Evolutionary conservation across 1,284 basidiomycete genomes (phyloP).

Genomic region (Lentinula novae-zelandiae): DNA sequence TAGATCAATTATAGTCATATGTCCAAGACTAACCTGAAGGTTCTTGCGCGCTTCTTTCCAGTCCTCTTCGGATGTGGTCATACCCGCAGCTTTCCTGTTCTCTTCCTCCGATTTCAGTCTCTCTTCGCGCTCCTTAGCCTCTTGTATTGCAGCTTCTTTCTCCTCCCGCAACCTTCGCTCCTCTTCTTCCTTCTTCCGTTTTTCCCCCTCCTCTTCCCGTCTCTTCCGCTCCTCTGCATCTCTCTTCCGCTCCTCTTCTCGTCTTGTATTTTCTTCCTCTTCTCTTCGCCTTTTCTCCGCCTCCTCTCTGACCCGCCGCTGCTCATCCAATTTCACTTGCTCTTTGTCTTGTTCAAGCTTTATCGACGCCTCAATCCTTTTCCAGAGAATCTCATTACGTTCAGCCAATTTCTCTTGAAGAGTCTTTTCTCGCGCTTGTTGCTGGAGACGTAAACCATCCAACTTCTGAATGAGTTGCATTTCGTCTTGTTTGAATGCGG

Average conservation of each 20-base stretch:
- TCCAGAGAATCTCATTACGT: slow-evolving; percentile 51
- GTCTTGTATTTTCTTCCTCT: slow-evolving; percentile 32
- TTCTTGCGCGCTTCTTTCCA: slow-evolving; percentile 63
- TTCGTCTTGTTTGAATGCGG: slow-evolving; percentile 42
- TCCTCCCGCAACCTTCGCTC: slow-evolving; percentile 32
- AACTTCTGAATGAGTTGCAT: slow-evolving; percentile 45
- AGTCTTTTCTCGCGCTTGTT: slow-evolving; percentile 42
- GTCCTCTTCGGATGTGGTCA: slow-evolving; percentile 57
- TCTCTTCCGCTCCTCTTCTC: slow-evolving; percentile 29
- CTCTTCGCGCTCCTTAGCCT: slow-evolving; percentile 27
- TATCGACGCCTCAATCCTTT: slow-evolving; percentile 62
- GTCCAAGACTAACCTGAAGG: slow-evolving; percentile 46
- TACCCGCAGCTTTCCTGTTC: slow-evolving; percentile 36
- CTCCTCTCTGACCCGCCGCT: slow-evolving; percentile 34
- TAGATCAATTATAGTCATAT: slow-evolving; percentile 7
- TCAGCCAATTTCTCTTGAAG: slow-evolving; percentile 45
- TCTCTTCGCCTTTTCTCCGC: slow-evolving; percentile 35
- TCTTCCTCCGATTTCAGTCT: slow-evolving; percentile 25
- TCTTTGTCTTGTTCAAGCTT: slow-evolving; percentile 60
- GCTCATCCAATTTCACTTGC: slow-evolving; percentile 44
- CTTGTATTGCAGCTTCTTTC: slow-evolving; percentile 29
- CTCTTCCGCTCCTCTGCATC: slow-evolving; percentile 29
- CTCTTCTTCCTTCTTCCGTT: slow-evolving; percentile 26
- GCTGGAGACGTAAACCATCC: slow-evolving; percentile 36
- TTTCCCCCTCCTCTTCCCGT: slow-evolving; percentile 24